Evolutionary conservation across 495 filamentous ascomycete species (phyloP).

Genomic region (Lasiosphaeria ovina): DNA sequence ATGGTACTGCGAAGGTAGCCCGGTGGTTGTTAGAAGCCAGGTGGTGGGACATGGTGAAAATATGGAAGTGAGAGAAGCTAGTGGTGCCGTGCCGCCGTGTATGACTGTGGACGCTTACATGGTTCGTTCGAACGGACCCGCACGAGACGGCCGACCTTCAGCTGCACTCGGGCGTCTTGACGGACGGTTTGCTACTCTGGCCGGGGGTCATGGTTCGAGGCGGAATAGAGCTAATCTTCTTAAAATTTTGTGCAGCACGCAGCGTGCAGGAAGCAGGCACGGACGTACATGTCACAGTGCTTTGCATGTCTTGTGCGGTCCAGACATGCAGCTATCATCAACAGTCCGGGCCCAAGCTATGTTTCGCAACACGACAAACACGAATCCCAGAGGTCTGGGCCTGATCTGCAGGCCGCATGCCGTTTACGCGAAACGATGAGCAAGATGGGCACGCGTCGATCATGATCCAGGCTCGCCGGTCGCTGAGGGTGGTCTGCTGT

Average conservation of each 20-base stretch:
- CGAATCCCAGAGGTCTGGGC: not conserved
- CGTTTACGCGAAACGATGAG: not conserved
- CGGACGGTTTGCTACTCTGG: not conserved
- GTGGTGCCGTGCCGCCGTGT: constrained; percentile 29
- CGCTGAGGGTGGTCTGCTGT: not conserved
- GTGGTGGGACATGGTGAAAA: constrained; percentile 40
- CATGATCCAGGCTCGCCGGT: not conserved
- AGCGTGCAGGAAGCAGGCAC: not conserved
- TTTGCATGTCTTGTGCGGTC: too few species aligned
- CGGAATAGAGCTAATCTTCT: not conserved
- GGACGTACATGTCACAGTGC: not conserved
- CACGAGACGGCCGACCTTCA: not conserved
- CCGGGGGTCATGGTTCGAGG: not conserved
- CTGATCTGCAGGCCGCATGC: not conserved
- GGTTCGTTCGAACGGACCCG: not conserved
- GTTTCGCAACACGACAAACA: not conserved
- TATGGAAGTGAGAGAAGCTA: constrained; percentile 40
- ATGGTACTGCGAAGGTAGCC: constrained; percentile 40
- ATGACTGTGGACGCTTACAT: constrained; percentile 23
- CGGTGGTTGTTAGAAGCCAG: constrained; percentile 39
- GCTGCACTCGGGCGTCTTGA: not conserved
- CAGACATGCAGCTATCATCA: too few species aligned
- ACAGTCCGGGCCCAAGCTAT: not conserved
- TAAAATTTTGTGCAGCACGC: not conserved
- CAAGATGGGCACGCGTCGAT: not conserved